These are phyloP conservation scores for Oligophagozyma castellii DNA, from an alignment of 1,139 yeast genomes.

Conservation along the genomic window DNA sequence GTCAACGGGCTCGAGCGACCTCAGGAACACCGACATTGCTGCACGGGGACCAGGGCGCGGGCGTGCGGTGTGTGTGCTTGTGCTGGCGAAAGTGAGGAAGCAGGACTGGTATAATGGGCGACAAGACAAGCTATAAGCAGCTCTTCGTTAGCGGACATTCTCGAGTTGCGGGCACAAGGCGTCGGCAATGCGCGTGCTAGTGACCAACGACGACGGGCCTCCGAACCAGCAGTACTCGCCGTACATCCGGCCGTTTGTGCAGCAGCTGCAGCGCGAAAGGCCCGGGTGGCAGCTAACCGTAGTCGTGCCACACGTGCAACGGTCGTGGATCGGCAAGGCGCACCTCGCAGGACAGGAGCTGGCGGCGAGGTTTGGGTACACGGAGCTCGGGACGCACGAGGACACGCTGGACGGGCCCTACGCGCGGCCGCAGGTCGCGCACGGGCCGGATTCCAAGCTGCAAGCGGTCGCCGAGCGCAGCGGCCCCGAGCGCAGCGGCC, in stretches of 20 bases:
- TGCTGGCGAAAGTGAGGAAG: too few species aligned
- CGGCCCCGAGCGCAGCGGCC: slow-evolving; percentile 3
- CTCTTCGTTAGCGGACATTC: too few species aligned
- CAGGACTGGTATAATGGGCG: too few species aligned
- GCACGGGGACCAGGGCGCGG: background rate
- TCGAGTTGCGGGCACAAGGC: too few species aligned
- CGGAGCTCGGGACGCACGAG: slow-evolving; percentile 32
- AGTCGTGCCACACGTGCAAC: slow-evolving; percentile 65
- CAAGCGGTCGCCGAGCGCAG: slow-evolving; percentile 1
- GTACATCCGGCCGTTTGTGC: slow-evolving; percentile 68
- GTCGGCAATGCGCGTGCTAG: slow-evolving; percentile 14
- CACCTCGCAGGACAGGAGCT: slow-evolving; percentile 80
- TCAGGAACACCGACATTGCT: slow-evolving; percentile 50
- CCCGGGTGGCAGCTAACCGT: slow-evolving; percentile 72
- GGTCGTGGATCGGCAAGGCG: slow-evolving; percentile 97
- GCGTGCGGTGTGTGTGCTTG: background rate
- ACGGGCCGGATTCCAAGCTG: background rate
- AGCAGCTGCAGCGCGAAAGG: slow-evolving; percentile 47
- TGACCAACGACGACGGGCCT: slow-evolving; percentile 96
- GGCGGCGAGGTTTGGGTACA: slow-evolving; percentile 50
- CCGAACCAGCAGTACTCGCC: slow-evolving; percentile 73
- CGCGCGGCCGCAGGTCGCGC: slow-evolving; percentile 29
- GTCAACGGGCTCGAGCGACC: slow-evolving; percentile 42
- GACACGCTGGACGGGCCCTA: slow-evolving; percentile 62
- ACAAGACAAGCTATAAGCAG: too few species aligned